phyloP scores from a whole-genome alignment of 164 flowering plant species.

The Aristolochia californica region DNA sequence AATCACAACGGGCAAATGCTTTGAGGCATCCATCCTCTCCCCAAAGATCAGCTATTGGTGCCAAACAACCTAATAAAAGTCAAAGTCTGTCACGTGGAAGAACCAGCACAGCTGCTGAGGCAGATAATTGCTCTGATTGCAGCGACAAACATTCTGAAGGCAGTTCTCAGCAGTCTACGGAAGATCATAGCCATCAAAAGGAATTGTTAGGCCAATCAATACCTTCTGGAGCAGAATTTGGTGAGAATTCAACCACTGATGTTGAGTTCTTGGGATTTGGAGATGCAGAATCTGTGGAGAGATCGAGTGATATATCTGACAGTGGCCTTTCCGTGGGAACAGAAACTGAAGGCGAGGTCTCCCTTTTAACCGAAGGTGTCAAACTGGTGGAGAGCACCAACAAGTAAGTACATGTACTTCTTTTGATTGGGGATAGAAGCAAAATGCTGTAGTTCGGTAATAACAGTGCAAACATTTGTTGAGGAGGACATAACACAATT shows the following conservation, averaged over 20 bases:
- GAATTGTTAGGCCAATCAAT: conserved; percentile 26
- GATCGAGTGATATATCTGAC: conserved; percentile 57
- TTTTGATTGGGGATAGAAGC: not conserved
- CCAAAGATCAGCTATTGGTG: not conserved
- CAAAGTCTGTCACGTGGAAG: conserved; percentile 24
- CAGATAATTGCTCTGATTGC: conserved; percentile 28
- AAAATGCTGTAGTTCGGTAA: too few relatives aligned
- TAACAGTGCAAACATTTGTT: too few relatives aligned
- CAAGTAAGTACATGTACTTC: conserved; percentile 27
- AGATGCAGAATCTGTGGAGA: conserved; percentile 44
- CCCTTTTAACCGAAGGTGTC: conserved; percentile 18
- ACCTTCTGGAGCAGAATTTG: conserved; percentile 16
- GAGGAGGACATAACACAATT: too few relatives aligned
- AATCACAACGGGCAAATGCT: conserved; percentile 24
- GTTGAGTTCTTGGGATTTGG: conserved; percentile 36
- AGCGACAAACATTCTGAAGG: conserved; percentile 36
- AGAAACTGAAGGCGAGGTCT: conserved; percentile 40
- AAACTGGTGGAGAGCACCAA: conserved; percentile 18
- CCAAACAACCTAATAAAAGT: conserved; percentile 11
- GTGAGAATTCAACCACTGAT: conserved; percentile 25
- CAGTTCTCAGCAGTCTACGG: conserved; percentile 38
- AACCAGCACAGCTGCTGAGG: conserved; percentile 25
- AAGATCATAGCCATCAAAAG: conserved; percentile 29
- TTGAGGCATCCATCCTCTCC: conserved; percentile 33
- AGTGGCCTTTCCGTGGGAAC: conserved; percentile 48